Base-by-base conservation (phyloP, 2,329 filamentous ascomycete species). In the Pyricularia grisea region DNA sequence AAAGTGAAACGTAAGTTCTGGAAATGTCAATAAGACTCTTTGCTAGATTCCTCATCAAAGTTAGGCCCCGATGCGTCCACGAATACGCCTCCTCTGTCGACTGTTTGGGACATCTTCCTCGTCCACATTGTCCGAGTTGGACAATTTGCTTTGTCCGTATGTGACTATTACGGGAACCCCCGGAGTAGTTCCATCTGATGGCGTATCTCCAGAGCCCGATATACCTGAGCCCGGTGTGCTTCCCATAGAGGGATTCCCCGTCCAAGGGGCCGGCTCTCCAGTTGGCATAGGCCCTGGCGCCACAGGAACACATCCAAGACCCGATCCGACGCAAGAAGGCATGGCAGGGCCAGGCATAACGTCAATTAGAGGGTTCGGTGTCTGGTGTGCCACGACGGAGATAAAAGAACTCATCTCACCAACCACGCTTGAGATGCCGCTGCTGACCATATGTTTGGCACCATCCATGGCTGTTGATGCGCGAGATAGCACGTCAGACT, bases 361-460 rank as follows among this genome's bases (percentile, higher is more conserved):
- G 27, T 27, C 60, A 63, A 68, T 33, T 10, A 31, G 28, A 60
- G 55, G 67, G 3, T 17, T 28, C 20, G 14, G 10, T 17, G 60
- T 63, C 25, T 63, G 60, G 7, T 63, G 60, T 31, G 68, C 65
- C 23, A 67, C 65, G 11, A 61, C 64, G 1, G 68, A 69, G 55
- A 67, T 66, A 11, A 69, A 42, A 20, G 69, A 70, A 10, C 65
- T 28, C 28, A 69, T 31, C 33, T 69, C 55, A 20, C 68, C 67
- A 33, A 55, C 50, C 58, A 68, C n/a, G 50, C 66, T 68, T 12
- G 67, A 68, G 7, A 70, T 20, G 12, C 66, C 69, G 4, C 23
- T 28, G 23, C 28, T 55, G 12, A 68, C n/a, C 61, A 68, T 65
- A 10, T 25, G 36, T 31, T 68, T 64, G 50, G 67, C 61, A n/a